Evolutionary conservation across 176 grass and related monocot genomes (phyloP), one percentile per base, ranked within the genome.

Genomic region (Rhipidocladum racemiflorum): DNA sequence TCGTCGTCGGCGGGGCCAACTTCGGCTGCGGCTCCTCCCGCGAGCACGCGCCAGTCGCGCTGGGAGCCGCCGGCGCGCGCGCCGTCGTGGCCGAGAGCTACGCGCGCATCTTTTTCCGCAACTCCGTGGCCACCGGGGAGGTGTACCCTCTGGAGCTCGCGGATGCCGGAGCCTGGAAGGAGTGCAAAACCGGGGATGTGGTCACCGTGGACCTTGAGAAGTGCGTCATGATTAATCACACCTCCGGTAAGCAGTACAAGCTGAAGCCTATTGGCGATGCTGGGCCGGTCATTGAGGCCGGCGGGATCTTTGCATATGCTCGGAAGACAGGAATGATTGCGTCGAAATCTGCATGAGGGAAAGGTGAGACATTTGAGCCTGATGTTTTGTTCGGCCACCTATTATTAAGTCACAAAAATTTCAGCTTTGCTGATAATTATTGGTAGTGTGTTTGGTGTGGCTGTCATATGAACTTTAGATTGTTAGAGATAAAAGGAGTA

Each of bases 231-330:
- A 85, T 95, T 75, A 98, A 98, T 59, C 92, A 95, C 80, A 95
- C 88, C 48, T 90, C 91, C 28, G 89, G 90, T n/a, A 98, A 93
- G 83, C 88, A 95, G 90, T 95, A 91, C 85, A 87, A 84, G 74
- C 84, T 95, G 60, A 98, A 98, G 81, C 91, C 92, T 9, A 95
- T 98, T 46, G 92, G 96, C n/a, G 96, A 98, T 77, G 96, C 96
- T 2, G 96, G 96, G 0, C 96, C 96, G 9, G 96, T 98, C 6
- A 95, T 98, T 85, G 92, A 95, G 32, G 92, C 96, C 0, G 92
- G 96, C 1, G 92, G 96, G 10, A 95, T 98, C 54, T 98, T 98
- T 24, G 92, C 96, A 6, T 98, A 98, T 79, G 96, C 96, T 35
- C 75, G 96, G 60, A 93, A 95, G 81, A 85, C 96, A 9, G 92